Evolutionary conservation across 495 filamentous ascomycete species (phyloP).

Genomic region (Neurospora terricola): DNA sequence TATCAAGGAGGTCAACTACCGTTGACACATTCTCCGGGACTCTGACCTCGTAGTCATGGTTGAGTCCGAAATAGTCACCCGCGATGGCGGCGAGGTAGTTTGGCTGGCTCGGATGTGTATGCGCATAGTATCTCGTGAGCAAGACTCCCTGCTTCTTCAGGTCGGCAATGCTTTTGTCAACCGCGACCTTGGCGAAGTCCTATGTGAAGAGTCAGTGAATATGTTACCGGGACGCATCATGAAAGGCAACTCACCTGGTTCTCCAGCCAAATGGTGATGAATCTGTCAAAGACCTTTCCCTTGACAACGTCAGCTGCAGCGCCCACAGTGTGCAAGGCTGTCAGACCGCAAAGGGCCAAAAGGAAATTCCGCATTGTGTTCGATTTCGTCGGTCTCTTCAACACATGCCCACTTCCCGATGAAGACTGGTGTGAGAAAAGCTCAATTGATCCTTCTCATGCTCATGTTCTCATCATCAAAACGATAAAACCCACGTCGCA

Average conservation of each 20-base stretch:
- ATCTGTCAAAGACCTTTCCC: conserved; percentile 54
- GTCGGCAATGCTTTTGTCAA: conserved; percentile 41
- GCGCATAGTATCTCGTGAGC: conserved; percentile 51
- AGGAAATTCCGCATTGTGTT: background rate
- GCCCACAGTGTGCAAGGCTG: background rate
- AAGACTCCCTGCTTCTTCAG: conserved; percentile 53
- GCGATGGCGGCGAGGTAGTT: conserved; percentile 44
- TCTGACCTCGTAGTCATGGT: conserved; percentile 50
- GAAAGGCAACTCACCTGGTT: conserved; percentile 36
- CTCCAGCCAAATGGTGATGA: conserved; percentile 64
- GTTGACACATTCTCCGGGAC: conserved; percentile 59
- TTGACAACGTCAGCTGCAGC: conserved; percentile 23
- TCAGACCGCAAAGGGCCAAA: background rate
- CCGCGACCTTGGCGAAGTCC: conserved; percentile 45
- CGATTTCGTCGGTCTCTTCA: background rate
- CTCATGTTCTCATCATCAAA: background rate
- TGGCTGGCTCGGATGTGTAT: conserved; percentile 45
- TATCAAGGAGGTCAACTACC: conserved; percentile 56
- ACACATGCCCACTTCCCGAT: background rate
- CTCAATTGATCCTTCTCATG: background rate
- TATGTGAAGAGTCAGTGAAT: conserved; percentile 14
- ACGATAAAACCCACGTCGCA: background rate
- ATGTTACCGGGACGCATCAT: background rate
- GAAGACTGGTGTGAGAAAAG: background rate
- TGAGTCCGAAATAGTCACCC: conserved; percentile 60